A percentile compares a stretch with the other conserved stretches of the same genome.
phyloP scores from a whole-genome alignment of 148 eudicot species.

The Nepenthes gracilis region DNA sequence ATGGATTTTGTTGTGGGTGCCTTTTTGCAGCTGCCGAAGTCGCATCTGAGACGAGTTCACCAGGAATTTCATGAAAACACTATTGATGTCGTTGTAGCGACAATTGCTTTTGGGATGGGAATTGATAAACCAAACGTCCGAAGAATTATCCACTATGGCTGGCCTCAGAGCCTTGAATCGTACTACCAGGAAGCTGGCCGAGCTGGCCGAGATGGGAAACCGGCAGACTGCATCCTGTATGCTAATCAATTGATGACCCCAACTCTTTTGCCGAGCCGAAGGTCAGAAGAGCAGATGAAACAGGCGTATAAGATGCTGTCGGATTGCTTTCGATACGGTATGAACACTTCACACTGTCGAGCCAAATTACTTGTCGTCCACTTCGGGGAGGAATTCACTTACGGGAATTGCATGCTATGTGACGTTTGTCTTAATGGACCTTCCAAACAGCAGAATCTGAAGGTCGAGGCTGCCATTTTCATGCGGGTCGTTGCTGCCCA shows the following conservation, averaged over 20 bases:
- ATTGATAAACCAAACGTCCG: constrained; percentile 81
- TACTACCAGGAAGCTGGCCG: constrained; percentile 99
- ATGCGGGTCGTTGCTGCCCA: constrained; percentile 48
- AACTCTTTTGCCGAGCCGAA: constrained; percentile 63
- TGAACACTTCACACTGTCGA: constrained; percentile 63
- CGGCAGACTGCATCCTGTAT: constrained; percentile 69
- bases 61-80: constrained; percentile 65
- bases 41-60: constrained; percentile 78
- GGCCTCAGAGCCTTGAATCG: constrained; percentile 97
- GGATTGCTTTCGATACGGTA: constrained; percentile 88
- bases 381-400: constrained; percentile 69
- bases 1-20: background rate
- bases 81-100: constrained; percentile 78
- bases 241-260: constrained; percentile 57
- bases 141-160: constrained; percentile 84
- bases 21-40: constrained; percentile 55
- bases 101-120: constrained; percentile 96
- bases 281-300: constrained; percentile 67
- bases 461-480: constrained; percentile 47
- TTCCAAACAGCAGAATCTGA: constrained; percentile 54
- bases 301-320: constrained; percentile 75
- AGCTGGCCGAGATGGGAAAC: constrained; percentile 86
- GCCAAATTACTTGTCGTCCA: constrained; percentile 82
- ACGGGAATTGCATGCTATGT: constrained; percentile 50
- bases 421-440: constrained; percentile 70